These are phyloP conservation scores for Cercospora sp. DNA, from an alignment of 2,329 filamentous ascomycete species.

Conservation along the genomic window DNA sequence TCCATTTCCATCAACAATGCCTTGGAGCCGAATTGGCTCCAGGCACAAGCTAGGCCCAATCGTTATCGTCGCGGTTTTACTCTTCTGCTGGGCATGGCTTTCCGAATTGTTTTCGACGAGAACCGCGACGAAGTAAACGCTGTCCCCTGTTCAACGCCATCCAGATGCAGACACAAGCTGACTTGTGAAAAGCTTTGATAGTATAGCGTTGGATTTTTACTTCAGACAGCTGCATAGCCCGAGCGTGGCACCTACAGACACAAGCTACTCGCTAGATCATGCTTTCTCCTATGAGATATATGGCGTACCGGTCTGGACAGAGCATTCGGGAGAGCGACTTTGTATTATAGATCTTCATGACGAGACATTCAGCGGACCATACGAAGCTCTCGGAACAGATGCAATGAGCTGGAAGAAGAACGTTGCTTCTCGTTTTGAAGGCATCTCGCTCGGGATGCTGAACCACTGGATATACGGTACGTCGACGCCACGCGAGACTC, in stretches of 20 bases:
- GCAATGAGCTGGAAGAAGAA: constrained; percentile 10
- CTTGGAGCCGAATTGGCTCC: not conserved
- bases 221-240: not conserved
- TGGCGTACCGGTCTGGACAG: constrained; percentile 5
- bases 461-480: constrained; percentile 18
- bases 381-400: not conserved
- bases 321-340: not conserved
- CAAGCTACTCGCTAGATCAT: constrained; percentile 3
- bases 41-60: not conserved
- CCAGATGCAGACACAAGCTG: not conserved
- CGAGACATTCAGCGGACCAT: constrained; percentile 4
- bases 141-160: not conserved
- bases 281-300: not conserved
- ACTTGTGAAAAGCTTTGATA: not conserved
- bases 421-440: constrained; percentile 4
- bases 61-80: not conserved
- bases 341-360: constrained; percentile 17
- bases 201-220: constrained; percentile 2
- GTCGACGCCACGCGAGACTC: not conserved
- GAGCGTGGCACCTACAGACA: not conserved
- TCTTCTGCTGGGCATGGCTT: not conserved
- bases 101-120: not conserved
- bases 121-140: not conserved
- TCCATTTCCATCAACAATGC: not conserved
- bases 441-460: constrained; percentile 13